Conservation (phyloP, 768 basidiomycete species). For the Russula virescens region DNA sequence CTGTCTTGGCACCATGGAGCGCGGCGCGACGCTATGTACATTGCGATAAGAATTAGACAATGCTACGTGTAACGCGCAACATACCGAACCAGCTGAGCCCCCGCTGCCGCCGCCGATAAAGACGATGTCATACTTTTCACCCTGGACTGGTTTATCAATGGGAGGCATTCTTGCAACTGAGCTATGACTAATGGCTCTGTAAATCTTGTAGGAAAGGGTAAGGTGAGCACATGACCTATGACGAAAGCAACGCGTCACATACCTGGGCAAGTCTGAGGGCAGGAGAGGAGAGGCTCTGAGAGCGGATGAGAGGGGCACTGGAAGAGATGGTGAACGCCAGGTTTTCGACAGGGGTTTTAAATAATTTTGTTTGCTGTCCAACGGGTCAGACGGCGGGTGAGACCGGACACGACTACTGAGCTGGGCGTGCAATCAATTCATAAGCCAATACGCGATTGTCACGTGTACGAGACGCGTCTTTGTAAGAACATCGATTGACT, state of each 20-base stretch:
- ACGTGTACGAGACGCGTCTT: too few relatives aligned
- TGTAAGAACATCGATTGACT: too few relatives aligned
- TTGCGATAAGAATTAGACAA: constrained; percentile 2
- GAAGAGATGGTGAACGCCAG: constrained; percentile 9
- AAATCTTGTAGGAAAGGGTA: constrained; percentile 34
- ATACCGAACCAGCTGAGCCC: constrained; percentile 80
- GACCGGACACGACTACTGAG: too few relatives aligned
- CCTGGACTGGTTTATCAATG: constrained; percentile 50
- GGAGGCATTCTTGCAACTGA: constrained; percentile 60
- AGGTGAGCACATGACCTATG: not conserved
- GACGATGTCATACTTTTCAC: constrained; percentile 74
- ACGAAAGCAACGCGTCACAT: not conserved
- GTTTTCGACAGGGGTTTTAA: not conserved
- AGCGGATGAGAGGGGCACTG: not conserved
- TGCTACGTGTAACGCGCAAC: constrained; percentile 28
- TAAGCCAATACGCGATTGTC: too few relatives aligned
- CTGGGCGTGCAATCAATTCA: too few relatives aligned
- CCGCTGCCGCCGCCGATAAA: constrained; percentile 93
- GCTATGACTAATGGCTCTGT: constrained; percentile 39
- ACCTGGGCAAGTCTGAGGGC: constrained; percentile 17
- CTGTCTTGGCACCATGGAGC: constrained; percentile 88
- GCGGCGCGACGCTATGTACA: constrained; percentile 78
- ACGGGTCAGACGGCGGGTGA: too few relatives aligned
- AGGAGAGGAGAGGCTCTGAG: constrained; percentile 9
- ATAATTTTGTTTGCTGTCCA: not conserved